Base-by-base conservation (phyloP, 192 early-diverging fungal species). In the Podila horticola region DNA sequence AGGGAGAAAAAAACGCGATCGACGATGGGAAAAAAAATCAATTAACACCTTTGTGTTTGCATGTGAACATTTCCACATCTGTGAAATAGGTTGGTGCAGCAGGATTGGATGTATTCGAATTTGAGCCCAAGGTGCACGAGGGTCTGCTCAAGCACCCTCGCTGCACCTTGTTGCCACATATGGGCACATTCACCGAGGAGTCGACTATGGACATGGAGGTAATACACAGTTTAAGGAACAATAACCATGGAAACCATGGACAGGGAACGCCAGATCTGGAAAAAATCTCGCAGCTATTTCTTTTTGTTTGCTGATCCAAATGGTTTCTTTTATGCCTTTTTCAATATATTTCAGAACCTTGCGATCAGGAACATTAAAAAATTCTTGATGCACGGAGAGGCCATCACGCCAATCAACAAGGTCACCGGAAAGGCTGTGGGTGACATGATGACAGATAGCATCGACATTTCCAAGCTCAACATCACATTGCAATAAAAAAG, bases 111-210 rank as follows among this genome's bases (percentile, higher is more conserved):
- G 69, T 76, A 12, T 79, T 31, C 31, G 66, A 72, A 34, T 66
- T 74, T 62, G 87, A 88, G 61, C 87, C 87, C 24, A 83, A 84
- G 64, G 64, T 88, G 34, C 81, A 82, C 50, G 82, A 84, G 41
- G 83, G 67, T 4, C 33, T 88, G 36, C 61, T 88, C 22, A 64
- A 77, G 26, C 83, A 88, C 51, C 85, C 85, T 57, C 73, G 63
- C 19, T 83, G 75, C 41, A 81, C 84, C 2, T 64, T 88, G 24
- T 69, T 88, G 48, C 87, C 87, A 5, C 87, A 88, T 41, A 85
- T 88, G 65, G 87, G 87, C 31, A 86, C 87, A 3, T 63, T 67
- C 45, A 84, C 85, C 6, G 71, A 84, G 31, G 87, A 86, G 68
- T 74, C 75, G 36, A 29, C 70, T 31, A 45, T 81, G 38, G 82